Conservation (phyloP, 2,329 filamentous ascomycete species). For the Diaporthe longicolla region DNA sequence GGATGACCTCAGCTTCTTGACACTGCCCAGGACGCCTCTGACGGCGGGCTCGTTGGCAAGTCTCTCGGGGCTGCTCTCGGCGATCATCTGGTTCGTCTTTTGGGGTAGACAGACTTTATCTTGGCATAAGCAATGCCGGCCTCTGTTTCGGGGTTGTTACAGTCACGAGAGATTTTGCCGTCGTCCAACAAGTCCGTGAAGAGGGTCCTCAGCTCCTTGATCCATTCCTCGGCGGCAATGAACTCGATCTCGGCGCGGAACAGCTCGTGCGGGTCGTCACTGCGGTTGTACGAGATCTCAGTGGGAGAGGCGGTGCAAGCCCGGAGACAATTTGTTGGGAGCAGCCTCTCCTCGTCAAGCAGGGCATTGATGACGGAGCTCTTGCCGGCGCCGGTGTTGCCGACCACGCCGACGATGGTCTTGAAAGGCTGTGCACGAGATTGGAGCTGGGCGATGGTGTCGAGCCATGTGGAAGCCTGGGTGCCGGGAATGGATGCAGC, state of each 20-base stretch:
- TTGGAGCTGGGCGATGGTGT: neutral
- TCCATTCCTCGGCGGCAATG: slow-evolving; percentile 2
- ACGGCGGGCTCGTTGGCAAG: slow-evolving; percentile 4
- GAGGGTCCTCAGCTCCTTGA: slow-evolving; percentile 1
- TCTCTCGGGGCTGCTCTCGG: slow-evolving; percentile 3
- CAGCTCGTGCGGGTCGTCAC: neutral
- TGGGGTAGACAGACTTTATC: slow-evolving; percentile 5
- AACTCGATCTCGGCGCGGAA: slow-evolving; percentile 12
- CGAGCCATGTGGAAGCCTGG: slow-evolving; percentile 5
- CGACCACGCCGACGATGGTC: slow-evolving; percentile 7
- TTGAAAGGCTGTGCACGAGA: slow-evolving; percentile 15
- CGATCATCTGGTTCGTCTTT: slow-evolving; percentile 4
- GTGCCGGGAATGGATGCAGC: neutral
- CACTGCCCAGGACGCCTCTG: slow-evolving; percentile 10
- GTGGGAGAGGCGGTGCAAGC: slow-evolving; percentile 4
- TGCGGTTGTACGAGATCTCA: slow-evolving; percentile 6
- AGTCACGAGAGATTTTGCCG: neutral
- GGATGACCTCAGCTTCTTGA: slow-evolving; percentile 11
- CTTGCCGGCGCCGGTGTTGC: slow-evolving; percentile 1
- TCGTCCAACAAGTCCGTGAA: slow-evolving; percentile 13
- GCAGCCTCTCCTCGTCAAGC: slow-evolving; percentile 13
- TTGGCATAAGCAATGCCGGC: slow-evolving; percentile 12
- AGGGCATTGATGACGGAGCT: slow-evolving; percentile 16
- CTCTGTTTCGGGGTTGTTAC: neutral
- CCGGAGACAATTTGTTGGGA: slow-evolving; percentile 1